phyloP scores from a whole-genome alignment of 1,139 yeast genomes.

The Maudiozyma humilis region DNA sequence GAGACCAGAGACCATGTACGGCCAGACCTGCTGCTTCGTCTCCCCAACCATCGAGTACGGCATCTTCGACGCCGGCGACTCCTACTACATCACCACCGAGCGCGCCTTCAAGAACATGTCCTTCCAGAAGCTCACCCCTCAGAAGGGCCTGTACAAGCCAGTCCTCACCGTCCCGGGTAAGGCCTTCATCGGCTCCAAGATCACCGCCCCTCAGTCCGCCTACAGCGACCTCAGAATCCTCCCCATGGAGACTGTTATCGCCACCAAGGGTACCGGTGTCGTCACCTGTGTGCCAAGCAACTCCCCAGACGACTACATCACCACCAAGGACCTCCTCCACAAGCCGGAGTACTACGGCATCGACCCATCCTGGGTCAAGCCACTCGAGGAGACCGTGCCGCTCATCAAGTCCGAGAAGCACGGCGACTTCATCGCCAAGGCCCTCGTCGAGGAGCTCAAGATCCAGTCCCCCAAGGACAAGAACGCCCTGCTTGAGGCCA shows the following conservation, averaged over 20 bases:
- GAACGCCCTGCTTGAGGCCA: slow-evolving; percentile 80
- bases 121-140: slow-evolving; percentile 86
- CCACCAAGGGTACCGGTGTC: slow-evolving; percentile 96
- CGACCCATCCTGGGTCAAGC: slow-evolving; percentile 76
- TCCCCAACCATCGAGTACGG: slow-evolving; percentile 93
- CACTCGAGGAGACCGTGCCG: slow-evolving; percentile 52
- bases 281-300: slow-evolving; percentile 98
- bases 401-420: slow-evolving; percentile 74
- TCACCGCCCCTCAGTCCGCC: slow-evolving; percentile 75
- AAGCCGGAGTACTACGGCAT: slow-evolving; percentile 89
- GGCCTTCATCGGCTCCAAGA: slow-evolving; percentile 73
- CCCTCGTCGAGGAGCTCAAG: slow-evolving; percentile 74
- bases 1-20: slow-evolving; percentile 98
- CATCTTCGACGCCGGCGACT: slow-evolving; percentile 78
- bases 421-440: slow-evolving; percentile 86
- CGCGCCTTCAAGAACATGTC: slow-evolving; percentile 99
- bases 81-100: slow-evolving; percentile 79
- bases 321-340: slow-evolving; percentile 71
- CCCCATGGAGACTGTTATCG: slow-evolving; percentile 96
- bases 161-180: slow-evolving; percentile 58
- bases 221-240: slow-evolving; percentile 68
- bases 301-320: slow-evolving; percentile 94
- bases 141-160: slow-evolving; percentile 69
- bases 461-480: slow-evolving; percentile 93
- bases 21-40: slow-evolving; percentile 96